phyloP scores from a whole-genome alignment of 371 early-diverging fungal genomes.

The Neoconidiobolus thromboides region DNA sequence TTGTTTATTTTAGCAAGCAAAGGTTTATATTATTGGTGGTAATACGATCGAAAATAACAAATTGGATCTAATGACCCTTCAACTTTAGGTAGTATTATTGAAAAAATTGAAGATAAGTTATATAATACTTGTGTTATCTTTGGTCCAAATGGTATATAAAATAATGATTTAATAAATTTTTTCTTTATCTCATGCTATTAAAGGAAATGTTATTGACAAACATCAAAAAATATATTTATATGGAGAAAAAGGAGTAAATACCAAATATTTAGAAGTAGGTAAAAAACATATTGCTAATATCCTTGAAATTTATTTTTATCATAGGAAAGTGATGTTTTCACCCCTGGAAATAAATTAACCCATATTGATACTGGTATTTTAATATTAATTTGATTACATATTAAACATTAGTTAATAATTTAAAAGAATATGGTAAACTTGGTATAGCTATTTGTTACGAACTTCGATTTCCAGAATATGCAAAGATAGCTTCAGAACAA shows the following conservation, averaged over 20 bases:
- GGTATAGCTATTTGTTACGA: constrained; percentile 95
- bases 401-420: not conserved
- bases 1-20: constrained; percentile 30
- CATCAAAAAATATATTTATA: constrained; percentile 79
- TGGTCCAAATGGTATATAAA: constrained; percentile 42
- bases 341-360: constrained; percentile 53
- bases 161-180: not conserved
- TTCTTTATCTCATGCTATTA: not conserved
- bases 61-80: constrained; percentile 8
- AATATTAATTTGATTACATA: not conserved
- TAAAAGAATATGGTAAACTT: constrained; percentile 52
- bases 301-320: not conserved
- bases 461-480: constrained; percentile 84
- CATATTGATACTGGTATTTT: constrained; percentile 49
- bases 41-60: constrained; percentile 11
- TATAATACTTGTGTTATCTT: constrained; percentile 87
- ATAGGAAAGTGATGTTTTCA: constrained; percentile 68
- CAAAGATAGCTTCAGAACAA: constrained; percentile 76
- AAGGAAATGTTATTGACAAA: constrained; percentile 29
- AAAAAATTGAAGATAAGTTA: constrained; percentile 33
- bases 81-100: constrained; percentile 77
- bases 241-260: constrained; percentile 86
- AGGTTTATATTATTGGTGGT: constrained; percentile 54
- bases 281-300: not conserved
- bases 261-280: constrained; percentile 55